These are phyloP conservation scores for Goffeauzyma gilvescens DNA, from an alignment of 768 basidiomycete genomes.

Conservation along the genomic window DNA sequence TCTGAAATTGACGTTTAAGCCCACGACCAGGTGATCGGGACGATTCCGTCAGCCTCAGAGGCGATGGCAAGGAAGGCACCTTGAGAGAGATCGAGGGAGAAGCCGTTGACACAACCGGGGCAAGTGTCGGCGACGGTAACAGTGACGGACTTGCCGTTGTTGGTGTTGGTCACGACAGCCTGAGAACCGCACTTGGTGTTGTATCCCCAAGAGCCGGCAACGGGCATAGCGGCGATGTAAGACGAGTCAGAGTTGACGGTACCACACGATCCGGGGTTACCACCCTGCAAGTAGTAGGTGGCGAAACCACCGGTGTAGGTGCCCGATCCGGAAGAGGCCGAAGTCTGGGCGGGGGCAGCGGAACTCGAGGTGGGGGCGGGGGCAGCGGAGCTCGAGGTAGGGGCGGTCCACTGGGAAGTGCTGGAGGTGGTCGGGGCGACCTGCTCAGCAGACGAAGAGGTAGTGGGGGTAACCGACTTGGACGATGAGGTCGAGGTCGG, in stretches of 20 bases:
- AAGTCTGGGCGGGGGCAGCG: slow-evolving; percentile 13
- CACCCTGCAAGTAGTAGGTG: slow-evolving; percentile 50
- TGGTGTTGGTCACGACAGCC: slow-evolving; percentile 47
- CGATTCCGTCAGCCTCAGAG: slow-evolving; percentile 37
- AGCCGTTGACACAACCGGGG: slow-evolving; percentile 49
- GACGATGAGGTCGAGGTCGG: background rate
- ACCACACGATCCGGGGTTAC: slow-evolving; percentile 66
- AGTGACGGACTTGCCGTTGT: slow-evolving; percentile 42
- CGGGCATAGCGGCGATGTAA: slow-evolving; percentile 37
- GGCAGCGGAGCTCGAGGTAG: slow-evolving; percentile 9
- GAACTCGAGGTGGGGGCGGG: slow-evolving; percentile 14
- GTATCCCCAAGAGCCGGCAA: slow-evolving; percentile 30
- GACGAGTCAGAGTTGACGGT: slow-evolving; percentile 38
- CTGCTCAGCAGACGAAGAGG: slow-evolving; percentile 10
- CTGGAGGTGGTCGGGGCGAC: slow-evolving; percentile 11
- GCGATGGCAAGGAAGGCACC: slow-evolving; percentile 49
- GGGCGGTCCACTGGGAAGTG: slow-evolving; percentile 4
- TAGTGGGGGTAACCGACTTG: slow-evolving; percentile 1
- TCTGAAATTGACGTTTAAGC: slow-evolving; percentile 5
- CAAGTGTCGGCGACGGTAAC: slow-evolving; percentile 62
- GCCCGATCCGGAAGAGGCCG: slow-evolving; percentile 13
- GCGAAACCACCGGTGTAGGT: slow-evolving; percentile 31
- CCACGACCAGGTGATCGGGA: slow-evolving; percentile 35
- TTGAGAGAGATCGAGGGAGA: slow-evolving; percentile 42
- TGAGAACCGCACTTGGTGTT: slow-evolving; percentile 48